phyloP scores from a whole-genome alignment of 768 basidiomycete genomes.

The Pleurotus tuber-regium region DNA sequence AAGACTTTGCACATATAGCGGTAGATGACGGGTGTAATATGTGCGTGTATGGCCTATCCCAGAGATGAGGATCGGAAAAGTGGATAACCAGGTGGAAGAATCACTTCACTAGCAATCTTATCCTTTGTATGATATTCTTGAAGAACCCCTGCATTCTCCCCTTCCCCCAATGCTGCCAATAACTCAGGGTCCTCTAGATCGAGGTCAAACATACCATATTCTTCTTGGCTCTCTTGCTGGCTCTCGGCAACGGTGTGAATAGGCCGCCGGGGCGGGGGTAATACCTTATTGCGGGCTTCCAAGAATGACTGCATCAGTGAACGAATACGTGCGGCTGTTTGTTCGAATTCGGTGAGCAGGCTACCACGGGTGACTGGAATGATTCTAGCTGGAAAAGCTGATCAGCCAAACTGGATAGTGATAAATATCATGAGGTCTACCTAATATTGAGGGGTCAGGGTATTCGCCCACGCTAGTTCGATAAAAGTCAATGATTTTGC shows the following conservation, averaged over 20 bases:
- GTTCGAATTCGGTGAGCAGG: conserved; percentile 2
- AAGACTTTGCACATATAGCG: conserved; percentile 31
- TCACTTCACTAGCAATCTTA: conserved; percentile 46
- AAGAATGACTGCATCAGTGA: conserved; percentile 60
- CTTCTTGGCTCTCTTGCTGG: conserved; percentile 75
- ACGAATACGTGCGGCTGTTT: conserved; percentile 38
- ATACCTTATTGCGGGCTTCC: conserved; percentile 44
- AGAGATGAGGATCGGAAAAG: too few relatives aligned
- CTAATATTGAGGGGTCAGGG: conserved; percentile 60
- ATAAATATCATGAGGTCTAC: conserved; percentile 27
- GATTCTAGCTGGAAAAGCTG: conserved; percentile 9
- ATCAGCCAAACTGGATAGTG: conserved; percentile 32
- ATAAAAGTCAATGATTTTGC: conserved; percentile 42
- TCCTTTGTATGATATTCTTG: conserved; percentile 42
- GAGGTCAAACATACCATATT: conserved; percentile 49
- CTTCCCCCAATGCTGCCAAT: conserved; percentile 48
- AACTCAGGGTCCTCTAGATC: conserved; percentile 65
- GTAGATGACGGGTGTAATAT: conserved; percentile 26
- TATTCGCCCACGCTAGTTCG: conserved; percentile 32
- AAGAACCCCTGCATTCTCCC: conserved; percentile 18
- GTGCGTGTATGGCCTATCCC: conserved; percentile 44
- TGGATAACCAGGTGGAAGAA: conserved; percentile 15
- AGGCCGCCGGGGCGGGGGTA: conserved; percentile 41
- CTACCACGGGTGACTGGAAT: conserved; percentile 7
- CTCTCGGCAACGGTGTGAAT: conserved; percentile 32